Evolutionary conservation across 1,139 yeast species (phyloP).

Genomic region (Scheffersomyces cryptocercus): DNA sequence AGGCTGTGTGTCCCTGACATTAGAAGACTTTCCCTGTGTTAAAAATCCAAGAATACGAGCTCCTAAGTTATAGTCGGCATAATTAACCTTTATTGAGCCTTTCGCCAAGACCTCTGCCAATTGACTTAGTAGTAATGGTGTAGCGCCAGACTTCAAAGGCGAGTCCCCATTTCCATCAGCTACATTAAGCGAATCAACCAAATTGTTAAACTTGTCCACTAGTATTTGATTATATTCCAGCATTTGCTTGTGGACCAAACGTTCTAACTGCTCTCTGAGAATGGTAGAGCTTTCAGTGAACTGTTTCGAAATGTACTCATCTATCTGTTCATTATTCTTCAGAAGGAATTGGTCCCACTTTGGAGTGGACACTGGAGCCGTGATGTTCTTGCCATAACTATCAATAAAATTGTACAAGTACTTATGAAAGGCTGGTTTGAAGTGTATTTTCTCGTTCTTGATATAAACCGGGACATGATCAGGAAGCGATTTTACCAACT

Average conservation of each 20-base stretch:
- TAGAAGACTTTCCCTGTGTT: conserved; percentile 18
- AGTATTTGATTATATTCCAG: conserved; percentile 25
- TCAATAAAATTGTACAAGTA: conserved; percentile 38
- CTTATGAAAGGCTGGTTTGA: conserved; percentile 42
- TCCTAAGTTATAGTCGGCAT: conserved; percentile 44
- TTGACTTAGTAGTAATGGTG: background rate
- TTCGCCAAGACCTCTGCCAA: conserved; percentile 36
- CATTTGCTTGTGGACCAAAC: conserved; percentile 20
- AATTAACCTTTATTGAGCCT: conserved; percentile 40
- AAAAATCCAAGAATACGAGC: conserved; percentile 45
- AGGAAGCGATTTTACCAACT: conserved; percentile 27
- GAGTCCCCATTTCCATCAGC: conserved; percentile 1
- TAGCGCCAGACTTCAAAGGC: background rate
- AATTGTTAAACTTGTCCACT: conserved; percentile 25
- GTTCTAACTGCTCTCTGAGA: conserved; percentile 22
- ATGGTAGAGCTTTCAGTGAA: conserved; percentile 12
- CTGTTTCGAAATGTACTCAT: conserved; percentile 15
- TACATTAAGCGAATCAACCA: conserved; percentile 26
- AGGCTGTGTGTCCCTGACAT: conserved; percentile 12
- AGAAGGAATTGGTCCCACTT: conserved; percentile 26
- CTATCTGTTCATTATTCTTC: conserved; percentile 19
- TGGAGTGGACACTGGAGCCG: conserved; percentile 2
- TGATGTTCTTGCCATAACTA: conserved; percentile 20
- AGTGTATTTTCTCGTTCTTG: conserved; percentile 36
- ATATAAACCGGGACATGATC: conserved; percentile 34